Base-by-base conservation (phyloP, 768 basidiomycete genomes). In the Termitomyces titanicus region DNA sequence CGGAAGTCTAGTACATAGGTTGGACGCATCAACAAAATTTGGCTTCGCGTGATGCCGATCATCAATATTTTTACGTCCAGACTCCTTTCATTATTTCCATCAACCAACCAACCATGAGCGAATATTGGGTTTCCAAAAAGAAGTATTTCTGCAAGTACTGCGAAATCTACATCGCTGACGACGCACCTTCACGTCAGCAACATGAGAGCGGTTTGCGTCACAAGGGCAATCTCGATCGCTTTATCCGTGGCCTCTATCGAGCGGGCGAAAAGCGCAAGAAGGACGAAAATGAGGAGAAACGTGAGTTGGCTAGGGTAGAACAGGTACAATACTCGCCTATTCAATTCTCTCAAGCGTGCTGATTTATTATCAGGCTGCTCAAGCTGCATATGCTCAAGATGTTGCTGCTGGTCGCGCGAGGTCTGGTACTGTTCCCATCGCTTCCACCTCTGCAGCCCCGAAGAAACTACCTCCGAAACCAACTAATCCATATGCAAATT, bases 141-240 rank as follows among this genome's bases (percentile, higher is more conserved):
- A 88, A 85, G 63, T 96, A 95, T 72, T 89, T 83, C 68, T 97
- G 94, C 85, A 94, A 94, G 68, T 98, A 98, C 77, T 98, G 97
- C 76, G 90, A 94, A 48, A 94, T 93, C 59, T 98, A 88, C 75
- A 98, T 99, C 58, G 83, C 94, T 50, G 97, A 99, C 73, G 96
- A 99, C 78, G 92, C 78, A 10, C 89, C 97, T 57, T 98, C 96
- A 1, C 81, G 91, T 49, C 78, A 83, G 60, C 92, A 92, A 51
- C 97, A 99, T 66, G 97, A 98, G 71, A 90, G 83, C 60, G 97
- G 97, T 39, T 73, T 98, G 43, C 83, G 91, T 31, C 97, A 99
- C 75, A 89, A 95, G 66, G 97, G 96, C 43, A 97, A 91, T 68
- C 84, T 89, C 55, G 96, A 99, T 64, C 81, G 95, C 17, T 97